Evolutionary conservation across 805 yeast genomes (phyloP), one percentile per base, ranked within the genome.

Genomic region (Cyberlindnera misumaiensis): DNA sequence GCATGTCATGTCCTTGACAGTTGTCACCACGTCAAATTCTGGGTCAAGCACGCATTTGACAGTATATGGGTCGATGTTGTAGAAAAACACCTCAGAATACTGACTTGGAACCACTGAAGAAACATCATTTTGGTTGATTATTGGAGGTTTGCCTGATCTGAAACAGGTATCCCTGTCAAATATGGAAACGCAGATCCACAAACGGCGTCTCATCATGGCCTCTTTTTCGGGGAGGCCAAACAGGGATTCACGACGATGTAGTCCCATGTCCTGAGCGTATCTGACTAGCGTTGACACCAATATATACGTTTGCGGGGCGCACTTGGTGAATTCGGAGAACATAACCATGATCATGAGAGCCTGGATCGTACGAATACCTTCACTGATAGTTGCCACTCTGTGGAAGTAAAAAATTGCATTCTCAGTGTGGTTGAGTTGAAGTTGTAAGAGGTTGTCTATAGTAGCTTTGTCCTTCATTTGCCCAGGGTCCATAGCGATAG

Each of bases 231-330:
- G 30, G n/a, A 73, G 42, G 2, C 67, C 63, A 3, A 55, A 47
- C 38, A 67, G 64, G 2, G 68, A 49, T 32, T 75, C 81, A 4
- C 54, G 56, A 36, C 76, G 58, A 45, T 80, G 75, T 7, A 82
- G 59, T 0, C 84, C 84, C 50, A 77, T 48, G 29, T 74, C 79
- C 33, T 69, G 72, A 0, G 81, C 81, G 44, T 67, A 68, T 44
- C 80, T 62, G 5, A 73, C 64, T 6, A 77, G 73, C 2, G 70
- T 63, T 2, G 74, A 53, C 4, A 67, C 51, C 14, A 75, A 47
- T 35, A 64, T 58, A 37, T 61, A 65, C 5, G 69, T 63, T 10
- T 68, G 57, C 29, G 72, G 73, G 1, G 68, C 56, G 24, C 70
- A 65, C 34, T 54, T 45, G 14, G 59, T 52, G 9, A 56, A 53